Base-by-base conservation (phyloP, 805 yeast genomes). In the Saturnispora silvae region DNA sequence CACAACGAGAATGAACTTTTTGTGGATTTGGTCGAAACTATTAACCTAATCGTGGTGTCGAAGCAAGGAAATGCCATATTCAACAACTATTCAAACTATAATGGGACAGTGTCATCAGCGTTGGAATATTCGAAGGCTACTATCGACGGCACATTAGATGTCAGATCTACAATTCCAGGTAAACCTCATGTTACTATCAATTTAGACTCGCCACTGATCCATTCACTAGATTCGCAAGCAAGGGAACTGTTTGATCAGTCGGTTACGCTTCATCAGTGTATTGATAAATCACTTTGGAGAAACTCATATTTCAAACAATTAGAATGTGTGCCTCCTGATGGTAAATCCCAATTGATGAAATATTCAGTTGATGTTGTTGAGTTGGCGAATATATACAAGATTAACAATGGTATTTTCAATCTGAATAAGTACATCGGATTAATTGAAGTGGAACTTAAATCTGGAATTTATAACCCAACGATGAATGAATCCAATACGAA, bases 281-380 rank as follows among this genome's bases (percentile, higher is more conserved):
- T 87, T 1, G 67, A 76, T 32, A 45, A 67, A 1, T 67, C 63
- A 9, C 57, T 59, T 15, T 81, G 85, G 84, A 37, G 50, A 1
- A 42, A 50, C 25, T 20, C 14, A 3, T 50, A 49, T 4, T 29
- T 32, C 8, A 68, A 70, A 1, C 45, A 59, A 0, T 52, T 86
- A 23, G 64, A 75, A 14, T 84, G 89, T 50, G 67, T 81, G 15
- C 98, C 97, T 4, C 95, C 97, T 0, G 96, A 89, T 56, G 96
- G 94, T 5, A 68, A 63, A 41, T 72, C 75, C 28, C 63, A 67
- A 3, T 52, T 87, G 17, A 70, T 78, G 68, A 57, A 70, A 8
- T 87, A 87, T 56, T 64, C 69, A 5, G 54, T 81, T 22, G 81
- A 81, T 45, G 49, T 79, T 14, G 45, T 56, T 14, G 57, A 59